Evolutionary conservation across 1,284 basidiomycete genomes (phyloP).

Genomic region (Waitea zeae): DNA sequence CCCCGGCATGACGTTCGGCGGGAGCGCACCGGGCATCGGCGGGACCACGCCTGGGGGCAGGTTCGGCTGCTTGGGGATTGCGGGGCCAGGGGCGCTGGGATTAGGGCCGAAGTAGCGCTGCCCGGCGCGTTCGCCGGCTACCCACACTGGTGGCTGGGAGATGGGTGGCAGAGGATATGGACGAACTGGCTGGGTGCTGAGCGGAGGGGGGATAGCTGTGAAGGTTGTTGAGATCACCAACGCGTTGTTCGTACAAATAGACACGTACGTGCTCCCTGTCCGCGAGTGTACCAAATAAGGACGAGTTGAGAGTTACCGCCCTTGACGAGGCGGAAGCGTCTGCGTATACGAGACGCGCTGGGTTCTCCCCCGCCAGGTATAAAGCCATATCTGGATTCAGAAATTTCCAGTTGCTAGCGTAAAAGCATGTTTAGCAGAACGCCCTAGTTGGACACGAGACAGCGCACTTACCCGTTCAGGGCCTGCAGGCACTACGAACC

Average conservation of each 20-base stretch:
- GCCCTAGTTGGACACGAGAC: neutral
- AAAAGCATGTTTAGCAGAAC: neutral
- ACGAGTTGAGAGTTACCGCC: constrained; percentile 52
- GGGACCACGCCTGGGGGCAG: constrained; percentile 4
- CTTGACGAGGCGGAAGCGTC: constrained; percentile 51
- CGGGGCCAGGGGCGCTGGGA: neutral
- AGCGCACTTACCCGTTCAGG: constrained; percentile 27
- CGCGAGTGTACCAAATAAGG: constrained; percentile 56
- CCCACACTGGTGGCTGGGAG: constrained; percentile 46
- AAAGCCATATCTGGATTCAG: constrained; percentile 57
- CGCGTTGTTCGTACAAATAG: neutral
- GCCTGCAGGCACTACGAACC: constrained; percentile 29
- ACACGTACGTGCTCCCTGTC: constrained; percentile 37
- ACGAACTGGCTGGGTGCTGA: constrained; percentile 42
- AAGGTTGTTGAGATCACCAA: constrained; percentile 6
- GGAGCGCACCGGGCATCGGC: constrained; percentile 13
- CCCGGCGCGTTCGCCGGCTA: constrained; percentile 49
- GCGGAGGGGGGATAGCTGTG: constrained; percentile 35
- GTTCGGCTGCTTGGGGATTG: neutral
- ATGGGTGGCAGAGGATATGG: constrained; percentile 47
- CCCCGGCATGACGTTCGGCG: too few relatives aligned
- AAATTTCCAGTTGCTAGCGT: constrained; percentile 51
- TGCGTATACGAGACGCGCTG: constrained; percentile 41
- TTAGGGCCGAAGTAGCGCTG: constrained; percentile 33
- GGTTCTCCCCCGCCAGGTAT: constrained; percentile 42